Evolutionary conservation across 768 basidiomycete genomes (phyloP).

Genomic region (Guyanaporus albipodus): DNA sequence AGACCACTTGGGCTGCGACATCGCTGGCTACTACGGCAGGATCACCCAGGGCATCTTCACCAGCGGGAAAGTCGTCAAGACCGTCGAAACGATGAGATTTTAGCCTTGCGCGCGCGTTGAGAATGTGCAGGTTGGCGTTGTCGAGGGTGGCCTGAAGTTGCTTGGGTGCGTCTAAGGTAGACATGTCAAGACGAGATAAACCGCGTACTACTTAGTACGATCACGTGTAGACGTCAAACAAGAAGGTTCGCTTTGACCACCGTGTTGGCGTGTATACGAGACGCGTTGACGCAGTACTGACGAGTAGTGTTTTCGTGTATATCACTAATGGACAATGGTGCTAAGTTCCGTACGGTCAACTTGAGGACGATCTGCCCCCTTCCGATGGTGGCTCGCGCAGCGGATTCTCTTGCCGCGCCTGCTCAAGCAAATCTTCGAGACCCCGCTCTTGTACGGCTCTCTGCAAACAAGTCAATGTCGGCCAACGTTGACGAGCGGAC

Average conservation of each 20-base stretch:
- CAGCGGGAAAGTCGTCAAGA: slow-evolving; percentile 23
- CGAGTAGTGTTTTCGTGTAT: not conserved
- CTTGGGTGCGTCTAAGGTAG: slow-evolving; percentile 20
- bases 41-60: slow-evolving; percentile 39
- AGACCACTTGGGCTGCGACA: slow-evolving; percentile 58
- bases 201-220: too few species aligned
- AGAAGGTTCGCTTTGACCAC: too few species aligned
- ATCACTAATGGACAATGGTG: too few species aligned
- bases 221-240: not conserved
- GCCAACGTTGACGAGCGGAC: not conserved
- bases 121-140: slow-evolving; percentile 21
- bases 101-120: slow-evolving; percentile 18
- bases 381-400: slow-evolving; percentile 50
- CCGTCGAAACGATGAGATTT: slow-evolving; percentile 28
- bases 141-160: slow-evolving; percentile 28
- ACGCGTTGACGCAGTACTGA: too few species aligned
- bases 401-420: slow-evolving; percentile 79
- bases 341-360: slow-evolving; percentile 9
- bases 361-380: slow-evolving; percentile 5
- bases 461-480: slow-evolving; percentile 35
- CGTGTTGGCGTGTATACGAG: too few species aligned
- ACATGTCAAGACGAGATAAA: too few species aligned
- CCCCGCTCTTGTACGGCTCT: slow-evolving; percentile 77
- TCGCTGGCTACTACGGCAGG: slow-evolving; percentile 56
- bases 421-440: slow-evolving; percentile 68